Evolutionary conservation across 1,139 yeast genomes (phyloP).

Genomic region (Zygotorulaspora mrakii): DNA sequence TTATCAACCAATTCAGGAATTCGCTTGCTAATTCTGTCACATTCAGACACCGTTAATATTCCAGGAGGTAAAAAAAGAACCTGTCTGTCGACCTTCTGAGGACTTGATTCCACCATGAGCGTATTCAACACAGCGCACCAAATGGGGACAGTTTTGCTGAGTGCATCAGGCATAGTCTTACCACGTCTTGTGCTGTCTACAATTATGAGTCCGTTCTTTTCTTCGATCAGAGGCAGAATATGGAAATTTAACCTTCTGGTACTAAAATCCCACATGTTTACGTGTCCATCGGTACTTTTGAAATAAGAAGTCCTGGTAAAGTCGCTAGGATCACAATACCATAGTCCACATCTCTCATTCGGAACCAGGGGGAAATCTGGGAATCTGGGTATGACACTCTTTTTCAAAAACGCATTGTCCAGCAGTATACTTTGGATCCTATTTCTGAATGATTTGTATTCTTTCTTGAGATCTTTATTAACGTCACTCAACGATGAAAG

Average conservation of each 20-base stretch:
- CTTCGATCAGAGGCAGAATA: constrained; percentile 47
- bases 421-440: constrained; percentile 65
- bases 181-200: constrained; percentile 87
- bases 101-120: constrained; percentile 40
- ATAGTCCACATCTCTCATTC: constrained; percentile 82
- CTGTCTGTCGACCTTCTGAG: constrained; percentile 22
- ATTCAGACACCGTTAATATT: constrained; percentile 58
- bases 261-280: constrained; percentile 74
- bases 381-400: constrained; percentile 35
- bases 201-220: constrained; percentile 50
- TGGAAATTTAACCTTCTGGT: constrained; percentile 71
- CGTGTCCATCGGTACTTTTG: constrained; percentile 90
- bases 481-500: constrained; percentile 17
- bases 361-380: constrained; percentile 49
- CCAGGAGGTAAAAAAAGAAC: constrained; percentile 49
- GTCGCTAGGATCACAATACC: constrained; percentile 60
- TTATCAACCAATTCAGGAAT: constrained; percentile 51
- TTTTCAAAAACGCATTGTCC: constrained; percentile 50
- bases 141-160: constrained; percentile 80
- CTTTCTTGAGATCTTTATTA: constrained; percentile 43
- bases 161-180: constrained; percentile 78
- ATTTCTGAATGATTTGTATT: constrained; percentile 55
- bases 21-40: constrained; percentile 46
- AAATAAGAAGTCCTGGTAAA: constrained; percentile 58
- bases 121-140: constrained; percentile 83